Evolutionary conservation across 208 protist genomes (phyloP).

Genomic region (Acanthamoeba culbertsoni): DNA sequence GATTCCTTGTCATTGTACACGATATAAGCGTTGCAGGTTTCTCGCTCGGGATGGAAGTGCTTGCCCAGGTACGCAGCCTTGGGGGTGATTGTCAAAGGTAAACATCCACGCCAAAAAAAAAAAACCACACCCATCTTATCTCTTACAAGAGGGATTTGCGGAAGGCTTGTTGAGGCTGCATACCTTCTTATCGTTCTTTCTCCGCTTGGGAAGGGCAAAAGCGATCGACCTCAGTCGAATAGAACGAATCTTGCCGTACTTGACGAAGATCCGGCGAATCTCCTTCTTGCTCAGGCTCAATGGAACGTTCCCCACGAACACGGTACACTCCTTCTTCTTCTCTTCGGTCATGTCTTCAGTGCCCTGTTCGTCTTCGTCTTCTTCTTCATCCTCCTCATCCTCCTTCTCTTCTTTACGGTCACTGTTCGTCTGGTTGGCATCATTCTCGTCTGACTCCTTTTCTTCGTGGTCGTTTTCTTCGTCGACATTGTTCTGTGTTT

Average conservation of each 20-base stretch:
- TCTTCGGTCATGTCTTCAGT: neutral
- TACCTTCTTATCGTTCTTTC: neutral
- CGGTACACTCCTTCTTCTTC: conserved; percentile 14
- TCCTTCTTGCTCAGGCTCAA: conserved; percentile 37
- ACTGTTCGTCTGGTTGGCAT: neutral
- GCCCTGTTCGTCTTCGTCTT: conserved; percentile 1
- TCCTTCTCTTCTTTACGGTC: neutral
- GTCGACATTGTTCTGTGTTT: neutral
- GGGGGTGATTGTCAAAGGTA: too few species aligned
- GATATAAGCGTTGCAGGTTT: conserved; percentile 70
- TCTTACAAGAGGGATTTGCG: too few species aligned
- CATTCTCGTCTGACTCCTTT: neutral
- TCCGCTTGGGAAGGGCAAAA: neutral
- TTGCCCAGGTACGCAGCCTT: conserved; percentile 64
- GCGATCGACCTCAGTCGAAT: conserved; percentile 63
- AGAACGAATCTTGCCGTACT: conserved; percentile 47
- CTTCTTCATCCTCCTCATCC: neutral
- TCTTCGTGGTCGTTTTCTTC: neutral
- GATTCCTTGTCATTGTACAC: neutral
- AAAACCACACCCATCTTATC: too few species aligned
- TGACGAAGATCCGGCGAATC: conserved; percentile 3
- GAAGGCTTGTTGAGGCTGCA: too few species aligned
- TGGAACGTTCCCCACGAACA: conserved; percentile 66
- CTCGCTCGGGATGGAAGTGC: conserved; percentile 57
- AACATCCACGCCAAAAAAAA: too few species aligned